phyloP scores from a whole-genome alignment of 208 protist species.

The Trypanosoma rangeli region DNA sequence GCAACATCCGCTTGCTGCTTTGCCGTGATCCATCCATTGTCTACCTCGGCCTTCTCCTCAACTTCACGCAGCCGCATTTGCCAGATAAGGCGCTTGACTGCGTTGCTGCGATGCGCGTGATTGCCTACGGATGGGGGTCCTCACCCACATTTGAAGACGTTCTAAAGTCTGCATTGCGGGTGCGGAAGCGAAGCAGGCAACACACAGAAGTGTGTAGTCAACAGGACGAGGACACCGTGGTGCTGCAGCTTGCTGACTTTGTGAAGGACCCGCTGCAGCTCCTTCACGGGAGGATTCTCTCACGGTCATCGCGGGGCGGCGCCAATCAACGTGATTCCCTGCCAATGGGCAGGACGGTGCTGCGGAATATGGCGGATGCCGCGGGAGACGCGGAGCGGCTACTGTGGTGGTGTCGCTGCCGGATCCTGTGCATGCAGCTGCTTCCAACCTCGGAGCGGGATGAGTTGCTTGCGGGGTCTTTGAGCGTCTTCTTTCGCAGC shows the following conservation, averaged over 20 bases:
- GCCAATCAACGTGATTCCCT: conserved; percentile 11
- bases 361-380: conserved; percentile 58
- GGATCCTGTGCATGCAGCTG: conserved; percentile 56
- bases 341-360: conserved; percentile 19
- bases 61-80: conserved; percentile 40
- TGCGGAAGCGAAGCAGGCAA: conserved; percentile 5
- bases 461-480: conserved; percentile 41
- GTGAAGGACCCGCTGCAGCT: conserved; percentile 15
- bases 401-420: conserved; percentile 85
- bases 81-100: conserved; percentile 45
- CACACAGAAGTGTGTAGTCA: not conserved
- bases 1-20: conserved; percentile 63
- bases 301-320: not conserved
- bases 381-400: conserved; percentile 31
- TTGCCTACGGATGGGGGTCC: conserved; percentile 74
- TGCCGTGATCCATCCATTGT: conserved; percentile 71
- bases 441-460: conserved; percentile 33
- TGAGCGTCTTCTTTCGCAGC: conserved; percentile 58
- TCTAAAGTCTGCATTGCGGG: conserved; percentile 29
- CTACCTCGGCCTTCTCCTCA: conserved; percentile 76
- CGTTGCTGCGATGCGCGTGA: conserved; percentile 50
- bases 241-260: conserved; percentile 26
- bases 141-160: conserved; percentile 50
- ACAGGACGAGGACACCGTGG: conserved; percentile 9
- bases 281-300: conserved; percentile 10